phyloP scores from a whole-genome alignment of 352 stramenopile genomes.

The Pythium sukuiense region DNA sequence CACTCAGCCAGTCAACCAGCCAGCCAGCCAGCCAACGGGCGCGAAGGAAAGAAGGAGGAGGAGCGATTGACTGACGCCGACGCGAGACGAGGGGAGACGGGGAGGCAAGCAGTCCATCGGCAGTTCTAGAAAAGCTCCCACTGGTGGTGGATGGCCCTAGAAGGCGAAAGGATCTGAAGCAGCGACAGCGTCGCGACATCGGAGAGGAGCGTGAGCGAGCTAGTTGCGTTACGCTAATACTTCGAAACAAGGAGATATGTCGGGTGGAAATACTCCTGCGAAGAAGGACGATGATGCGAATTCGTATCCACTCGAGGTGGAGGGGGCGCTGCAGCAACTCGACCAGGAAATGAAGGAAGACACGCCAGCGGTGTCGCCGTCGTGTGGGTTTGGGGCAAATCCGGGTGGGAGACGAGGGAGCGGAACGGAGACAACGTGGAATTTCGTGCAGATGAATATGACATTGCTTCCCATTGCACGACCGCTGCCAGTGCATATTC shows the following conservation, averaged over 20 bases:
- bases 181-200: slow-evolving; percentile 3
- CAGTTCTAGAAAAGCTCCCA: background rate
- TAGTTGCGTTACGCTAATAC: background rate
- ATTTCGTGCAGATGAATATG: slow-evolving; percentile 89
- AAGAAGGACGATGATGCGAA: background rate
- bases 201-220: background rate
- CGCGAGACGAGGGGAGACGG: no score
- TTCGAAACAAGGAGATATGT: slow-evolving; percentile 3
- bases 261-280: background rate
- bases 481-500: slow-evolving; percentile 54
- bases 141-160: background rate
- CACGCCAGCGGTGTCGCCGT: background rate
- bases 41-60: background rate
- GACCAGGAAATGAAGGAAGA: slow-evolving; percentile 25
- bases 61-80: background rate
- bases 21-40: background rate
- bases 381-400: background rate
- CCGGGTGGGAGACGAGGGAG: background rate
- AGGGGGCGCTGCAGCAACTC: slow-evolving; percentile 4
- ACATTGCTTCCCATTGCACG: slow-evolving; percentile 73
- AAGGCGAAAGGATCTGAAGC: background rate
- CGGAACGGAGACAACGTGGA: slow-evolving; percentile 49
- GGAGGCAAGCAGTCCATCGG: background rate
- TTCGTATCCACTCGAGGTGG: background rate
- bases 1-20: no score